These are phyloP conservation scores for Pleurotus tuber-regium DNA, from an alignment of 768 basidiomycete genomes.

Conservation along the genomic window DNA sequence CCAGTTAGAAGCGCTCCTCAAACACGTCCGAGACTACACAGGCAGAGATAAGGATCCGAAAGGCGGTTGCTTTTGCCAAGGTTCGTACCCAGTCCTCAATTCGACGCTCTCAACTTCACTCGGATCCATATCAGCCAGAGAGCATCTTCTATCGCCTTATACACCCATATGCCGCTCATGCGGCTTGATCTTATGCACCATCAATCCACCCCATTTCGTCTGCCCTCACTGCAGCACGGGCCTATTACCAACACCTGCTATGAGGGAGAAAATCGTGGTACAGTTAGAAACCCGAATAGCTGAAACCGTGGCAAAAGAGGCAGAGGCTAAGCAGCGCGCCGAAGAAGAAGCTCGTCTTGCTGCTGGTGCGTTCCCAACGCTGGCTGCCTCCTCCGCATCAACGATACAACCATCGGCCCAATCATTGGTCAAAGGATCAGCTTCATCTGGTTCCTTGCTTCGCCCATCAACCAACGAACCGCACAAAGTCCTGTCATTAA, in stretches of 20 bases:
- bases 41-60: conserved; percentile 47
- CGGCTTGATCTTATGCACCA: conserved; percentile 58
- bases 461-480: conserved; percentile 29
- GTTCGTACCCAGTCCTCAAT: conserved; percentile 35
- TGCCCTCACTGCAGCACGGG: conserved; percentile 51
- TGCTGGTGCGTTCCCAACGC: conserved; percentile 61
- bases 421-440: not conserved
- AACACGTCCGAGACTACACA: conserved; percentile 33
- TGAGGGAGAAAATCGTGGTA: conserved; percentile 34
- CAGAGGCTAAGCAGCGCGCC: conserved; percentile 42
- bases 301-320: conserved; percentile 44
- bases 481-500: conserved; percentile 61
- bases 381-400: conserved; percentile 25
- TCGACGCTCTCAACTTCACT: not conserved
- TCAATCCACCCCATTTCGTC: conserved; percentile 51
- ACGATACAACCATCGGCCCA: not conserved
- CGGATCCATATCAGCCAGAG: conserved; percentile 39
- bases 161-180: conserved; percentile 54
- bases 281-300: conserved; percentile 43
- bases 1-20: conserved; percentile 44
- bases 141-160: conserved; percentile 56
- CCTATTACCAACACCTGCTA: conserved; percentile 32
- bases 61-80: conserved; percentile 72
- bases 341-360: conserved; percentile 46
- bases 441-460: conserved; percentile 17